A percentile compares a stretch with the other conserved stretches of the same genome.
Conservation (phyloP, 257 asterid species). For the Solanum stenotomum region DNA sequence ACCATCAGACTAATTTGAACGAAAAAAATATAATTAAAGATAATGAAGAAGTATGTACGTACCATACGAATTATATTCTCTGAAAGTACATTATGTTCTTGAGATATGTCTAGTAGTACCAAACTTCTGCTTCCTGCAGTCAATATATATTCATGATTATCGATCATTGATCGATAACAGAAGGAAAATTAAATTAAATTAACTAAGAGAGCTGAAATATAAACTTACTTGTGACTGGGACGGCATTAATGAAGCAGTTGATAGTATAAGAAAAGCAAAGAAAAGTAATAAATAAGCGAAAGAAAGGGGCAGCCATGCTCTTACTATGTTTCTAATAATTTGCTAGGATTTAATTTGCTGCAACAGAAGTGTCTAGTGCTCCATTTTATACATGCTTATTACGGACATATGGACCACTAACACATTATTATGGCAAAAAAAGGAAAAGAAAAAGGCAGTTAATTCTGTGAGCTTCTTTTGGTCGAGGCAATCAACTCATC, state of each 20-base stretch:
- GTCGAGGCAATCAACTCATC: constrained; percentile 9
- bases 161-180: not conserved
- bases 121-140: constrained; percentile 32
- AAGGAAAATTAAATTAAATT: not conserved
- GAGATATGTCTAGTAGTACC: constrained; percentile 11
- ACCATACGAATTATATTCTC: constrained; percentile 22
- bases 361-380: not conserved
- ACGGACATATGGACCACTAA: constrained; percentile 9
- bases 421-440: not conserved
- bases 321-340: not conserved
- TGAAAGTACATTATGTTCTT: constrained; percentile 2
- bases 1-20: not conserved
- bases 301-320: constrained; percentile 29
- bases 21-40: not conserved
- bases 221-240: constrained; percentile 44
- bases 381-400: constrained; percentile 24
- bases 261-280: constrained; percentile 31
- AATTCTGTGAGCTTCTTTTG: constrained; percentile 1
- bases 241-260: constrained; percentile 20
- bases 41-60: not conserved
- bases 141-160: not conserved
- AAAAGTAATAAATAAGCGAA: constrained; percentile 22
- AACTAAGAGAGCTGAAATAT: not conserved
- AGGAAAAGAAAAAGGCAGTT: not conserved
- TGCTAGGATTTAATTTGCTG: not conserved